These are phyloP conservation scores for Rhamnella rubrinervis DNA, from an alignment of 331 rosid genomes.

Conservation along the genomic window DNA sequence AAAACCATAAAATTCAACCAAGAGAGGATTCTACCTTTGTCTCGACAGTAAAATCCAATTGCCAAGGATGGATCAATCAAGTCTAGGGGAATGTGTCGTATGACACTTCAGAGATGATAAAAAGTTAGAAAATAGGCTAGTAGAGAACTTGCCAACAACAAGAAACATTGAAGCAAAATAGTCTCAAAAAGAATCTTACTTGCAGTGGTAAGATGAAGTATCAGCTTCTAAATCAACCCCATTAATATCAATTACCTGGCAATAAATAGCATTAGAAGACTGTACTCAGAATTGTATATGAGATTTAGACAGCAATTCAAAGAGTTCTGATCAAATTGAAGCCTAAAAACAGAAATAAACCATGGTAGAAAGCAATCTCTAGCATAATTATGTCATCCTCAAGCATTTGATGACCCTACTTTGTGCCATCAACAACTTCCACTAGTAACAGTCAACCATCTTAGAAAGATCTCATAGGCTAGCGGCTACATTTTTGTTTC, in stretches of 20 bases:
- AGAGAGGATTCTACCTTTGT: conserved; percentile 62
- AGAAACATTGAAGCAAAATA: conserved; percentile 8
- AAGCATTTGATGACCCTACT: background rate
- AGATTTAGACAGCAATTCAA: background rate
- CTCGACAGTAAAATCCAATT: conserved; percentile 92
- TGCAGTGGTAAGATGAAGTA: conserved; percentile 90
- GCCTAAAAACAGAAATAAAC: background rate
- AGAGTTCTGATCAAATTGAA: background rate
- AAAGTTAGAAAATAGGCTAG: background rate
- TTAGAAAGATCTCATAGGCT: too few relatives aligned
- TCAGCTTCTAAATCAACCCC: conserved; percentile 57
- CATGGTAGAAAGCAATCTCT: background rate
- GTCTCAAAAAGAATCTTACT: conserved; percentile 43
- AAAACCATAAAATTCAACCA: conserved; percentile 16
- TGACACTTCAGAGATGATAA: conserved; percentile 36
- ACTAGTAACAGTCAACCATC: background rate
- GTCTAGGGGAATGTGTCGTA: conserved; percentile 71
- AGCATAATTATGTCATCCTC: background rate
- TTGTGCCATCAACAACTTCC: too few relatives aligned
- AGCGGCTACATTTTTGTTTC: too few relatives aligned
- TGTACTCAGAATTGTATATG: background rate
- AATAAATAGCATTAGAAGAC: conserved; percentile 13
- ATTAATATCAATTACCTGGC: conserved; percentile 57
- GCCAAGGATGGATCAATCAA: conserved; percentile 92
- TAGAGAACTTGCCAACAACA: background rate